Conservation (phyloP, 805 yeast genomes). For the Candida railenensis region DNA sequence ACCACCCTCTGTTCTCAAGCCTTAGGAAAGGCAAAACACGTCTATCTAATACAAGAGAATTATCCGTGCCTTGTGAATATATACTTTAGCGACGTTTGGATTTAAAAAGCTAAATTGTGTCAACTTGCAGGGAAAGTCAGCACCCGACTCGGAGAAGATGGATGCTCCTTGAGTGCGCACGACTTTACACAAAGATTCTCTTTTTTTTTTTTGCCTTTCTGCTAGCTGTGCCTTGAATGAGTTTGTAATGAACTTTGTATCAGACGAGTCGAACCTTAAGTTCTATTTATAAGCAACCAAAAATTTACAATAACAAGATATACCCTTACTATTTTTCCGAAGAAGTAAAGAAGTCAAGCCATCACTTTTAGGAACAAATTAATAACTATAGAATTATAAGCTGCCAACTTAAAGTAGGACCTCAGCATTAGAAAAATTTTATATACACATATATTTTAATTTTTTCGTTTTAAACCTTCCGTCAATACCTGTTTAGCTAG, state of each 20-base stretch:
- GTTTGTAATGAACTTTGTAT: neutral
- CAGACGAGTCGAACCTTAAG: no score
- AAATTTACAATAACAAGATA: no score
- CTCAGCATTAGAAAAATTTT: neutral
- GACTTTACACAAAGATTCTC: neutral
- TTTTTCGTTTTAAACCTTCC: neutral
- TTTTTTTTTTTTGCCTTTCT: neutral
- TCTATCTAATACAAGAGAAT: no score
- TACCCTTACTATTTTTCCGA: no score
- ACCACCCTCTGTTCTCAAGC: no score
- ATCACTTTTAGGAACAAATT: neutral
- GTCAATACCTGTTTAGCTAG: conserved; percentile 1
- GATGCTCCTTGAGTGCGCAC: neutral
- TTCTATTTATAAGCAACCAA: no score
- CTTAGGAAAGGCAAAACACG: no score
- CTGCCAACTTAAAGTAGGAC: neutral
- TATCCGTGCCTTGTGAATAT: no score
- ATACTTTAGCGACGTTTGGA: no score
- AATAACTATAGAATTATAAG: no score
- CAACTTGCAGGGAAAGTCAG: no score
- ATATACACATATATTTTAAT: neutral
- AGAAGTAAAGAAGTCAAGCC: neutral
- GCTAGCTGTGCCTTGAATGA: neutral
- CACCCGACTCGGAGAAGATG: neutral
- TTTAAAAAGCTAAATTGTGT: no score